Evolutionary conservation across 495 filamentous ascomycete species (phyloP).

Genomic region (Aeminium ludgeri): DNA sequence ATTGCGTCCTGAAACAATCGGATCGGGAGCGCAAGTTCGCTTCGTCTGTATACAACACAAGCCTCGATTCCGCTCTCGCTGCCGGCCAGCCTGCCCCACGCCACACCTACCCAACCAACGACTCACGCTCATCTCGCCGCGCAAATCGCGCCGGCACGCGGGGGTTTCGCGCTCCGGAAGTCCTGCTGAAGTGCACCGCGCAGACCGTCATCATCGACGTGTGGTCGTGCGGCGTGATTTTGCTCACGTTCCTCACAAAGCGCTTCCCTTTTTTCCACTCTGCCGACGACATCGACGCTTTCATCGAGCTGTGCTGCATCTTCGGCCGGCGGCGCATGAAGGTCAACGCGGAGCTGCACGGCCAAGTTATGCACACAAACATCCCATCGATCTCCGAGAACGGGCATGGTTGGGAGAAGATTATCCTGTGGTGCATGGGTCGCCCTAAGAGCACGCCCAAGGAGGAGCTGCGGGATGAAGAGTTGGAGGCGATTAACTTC

Average conservation of each 20-base stretch:
- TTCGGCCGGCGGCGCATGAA: conserved; percentile 80
- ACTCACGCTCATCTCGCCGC: conserved; percentile 68
- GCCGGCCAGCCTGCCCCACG: conserved; percentile 24
- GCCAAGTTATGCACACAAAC: conserved; percentile 72
- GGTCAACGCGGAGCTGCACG: conserved; percentile 62
- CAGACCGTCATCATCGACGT: conserved; percentile 87
- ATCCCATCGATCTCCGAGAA: conserved; percentile 75
- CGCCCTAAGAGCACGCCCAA: conserved; percentile 34
- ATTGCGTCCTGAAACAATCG: conserved; percentile 39
- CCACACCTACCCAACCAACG: conserved; percentile 46
- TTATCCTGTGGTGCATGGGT: conserved; percentile 75
- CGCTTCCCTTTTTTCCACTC: conserved; percentile 98
- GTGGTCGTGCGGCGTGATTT: conserved; percentile 89
- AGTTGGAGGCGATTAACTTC: conserved; percentile 50
- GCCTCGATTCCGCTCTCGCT: conserved; percentile 9
- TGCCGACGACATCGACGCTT: conserved; percentile 86
- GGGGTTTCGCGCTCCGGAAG: conserved; percentile 90
- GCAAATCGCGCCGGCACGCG: conserved; percentile 93
- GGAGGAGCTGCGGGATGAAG: conserved; percentile 36
- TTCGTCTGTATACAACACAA: conserved; percentile 20
- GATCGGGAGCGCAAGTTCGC: conserved; percentile 23
- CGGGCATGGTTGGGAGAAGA: conserved; percentile 77
- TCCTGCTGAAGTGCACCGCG: conserved; percentile 90
- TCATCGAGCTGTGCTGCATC: conserved; percentile 92
- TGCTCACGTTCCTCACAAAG: conserved; percentile 73